Conservation (phyloP, 2,329 filamentous ascomycete species). For the Colletotrichum sp. region DNA sequence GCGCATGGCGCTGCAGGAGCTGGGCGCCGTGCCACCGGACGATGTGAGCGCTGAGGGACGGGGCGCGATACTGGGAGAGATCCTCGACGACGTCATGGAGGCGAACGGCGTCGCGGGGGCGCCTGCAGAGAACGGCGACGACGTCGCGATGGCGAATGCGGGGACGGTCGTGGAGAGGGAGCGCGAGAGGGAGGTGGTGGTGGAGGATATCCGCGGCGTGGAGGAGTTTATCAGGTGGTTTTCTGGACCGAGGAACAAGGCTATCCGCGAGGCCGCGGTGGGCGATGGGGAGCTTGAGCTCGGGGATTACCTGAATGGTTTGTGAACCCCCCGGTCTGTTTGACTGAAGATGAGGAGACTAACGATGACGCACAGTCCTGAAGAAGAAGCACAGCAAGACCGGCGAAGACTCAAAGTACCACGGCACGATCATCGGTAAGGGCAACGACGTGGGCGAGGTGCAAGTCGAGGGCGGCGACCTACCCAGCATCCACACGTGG, state of each 20-base stretch:
- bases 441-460: conserved; percentile 70
- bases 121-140: conserved; percentile 61
- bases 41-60: conserved; percentile 62
- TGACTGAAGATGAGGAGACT: neutral
- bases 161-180: neutral
- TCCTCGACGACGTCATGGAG: conserved; percentile 72
- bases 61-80: conserved; percentile 59
- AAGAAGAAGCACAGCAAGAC: conserved; percentile 94
- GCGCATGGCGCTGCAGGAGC: conserved; percentile 83
- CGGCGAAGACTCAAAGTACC: conserved; percentile 84
- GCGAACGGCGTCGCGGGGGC: conserved; percentile 73
- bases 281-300: conserved; percentile 69
- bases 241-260: conserved; percentile 72
- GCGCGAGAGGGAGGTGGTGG: conserved; percentile 1
- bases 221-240: conserved; percentile 84
- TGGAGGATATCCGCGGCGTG: conserved; percentile 72
- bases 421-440: conserved; percentile 82
- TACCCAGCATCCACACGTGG: conserved; percentile 73
- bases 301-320: conserved; percentile 74
- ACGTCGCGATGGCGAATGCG: neutral
- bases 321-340: conserved; percentile 24
- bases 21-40: conserved; percentile 75
- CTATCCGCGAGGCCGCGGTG: conserved; percentile 82
- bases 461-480: conserved; percentile 78
- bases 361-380: conserved; percentile 59